Evolutionary conservation across 1,139 yeast species (phyloP), one percentile per base, ranked within the genome.

Genomic region (Blastobotrys persicus): DNA sequence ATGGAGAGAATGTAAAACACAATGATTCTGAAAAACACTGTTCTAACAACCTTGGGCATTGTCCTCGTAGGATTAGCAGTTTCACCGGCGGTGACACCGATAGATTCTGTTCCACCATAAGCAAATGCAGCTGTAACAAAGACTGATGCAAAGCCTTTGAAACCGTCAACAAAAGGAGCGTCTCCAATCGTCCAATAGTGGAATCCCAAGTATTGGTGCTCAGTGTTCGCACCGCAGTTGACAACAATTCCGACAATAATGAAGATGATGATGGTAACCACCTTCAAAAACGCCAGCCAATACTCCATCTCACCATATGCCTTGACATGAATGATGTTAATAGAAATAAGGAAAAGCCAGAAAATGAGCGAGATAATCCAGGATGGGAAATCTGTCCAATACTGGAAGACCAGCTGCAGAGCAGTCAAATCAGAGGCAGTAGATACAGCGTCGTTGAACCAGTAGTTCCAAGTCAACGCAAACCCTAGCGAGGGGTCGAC

Each of bases 81-180:
- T 65, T 83, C 87, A 28, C 85, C 88, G 6, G 85, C 83, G 2
- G 88, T 80, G 54, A 83, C 72, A 16, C 84, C 78, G 46, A 83
- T 76, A 6, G 80, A 72, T 63, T 83, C 88, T 2, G 83, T 76
- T 42, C 88, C 88, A 55, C 87, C 87, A 59, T 76, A 81, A 4
- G 87, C 83, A 64, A 80, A 82, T 23, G 84, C 73, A 1, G 88
- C 85, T 17, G 85, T 77, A 35, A 81, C 75, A 61, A 77, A 75
- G 4, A 75, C 77, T 1, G 76, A 66, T 38, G 77, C 74, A 46
- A 76, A 75, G 28, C 80, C 80, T 48, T 69, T 70, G 61, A 76
- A 78, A 0, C 83, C 85, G 52, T 79, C 71, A 20, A 82, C 79
- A 63, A 85, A 84, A 0, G 80, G 79, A 4, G 77, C 77, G 16